phyloP scores from a whole-genome alignment of 2,329 filamentous ascomycete species.

The Akanthomyces dipterigenus region DNA sequence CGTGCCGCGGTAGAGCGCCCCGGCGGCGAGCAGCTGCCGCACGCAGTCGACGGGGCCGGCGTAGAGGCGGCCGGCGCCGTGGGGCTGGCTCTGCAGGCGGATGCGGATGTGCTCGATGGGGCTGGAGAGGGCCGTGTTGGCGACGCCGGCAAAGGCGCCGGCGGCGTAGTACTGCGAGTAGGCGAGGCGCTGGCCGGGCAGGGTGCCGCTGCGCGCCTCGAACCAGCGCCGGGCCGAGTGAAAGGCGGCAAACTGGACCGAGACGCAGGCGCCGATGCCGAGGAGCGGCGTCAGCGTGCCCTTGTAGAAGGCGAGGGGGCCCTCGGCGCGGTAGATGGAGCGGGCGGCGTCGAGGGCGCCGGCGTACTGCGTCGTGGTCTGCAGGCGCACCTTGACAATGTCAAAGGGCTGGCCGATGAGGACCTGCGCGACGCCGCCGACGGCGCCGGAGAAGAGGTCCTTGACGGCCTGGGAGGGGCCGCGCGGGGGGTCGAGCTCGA shows the following conservation, averaged over 20 bases:
- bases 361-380: conserved; percentile 77
- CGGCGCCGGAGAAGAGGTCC: conserved; percentile 85
- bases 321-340: conserved; percentile 82
- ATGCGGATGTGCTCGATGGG: conserved; percentile 98
- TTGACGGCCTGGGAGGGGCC: conserved; percentile 61
- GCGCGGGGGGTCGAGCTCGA: conserved; percentile 29
- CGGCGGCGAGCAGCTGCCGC: conserved; percentile 65
- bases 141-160: conserved; percentile 85
- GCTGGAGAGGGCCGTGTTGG: conserved; percentile 80
- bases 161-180: conserved; percentile 86
- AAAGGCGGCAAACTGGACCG: conserved; percentile 97
- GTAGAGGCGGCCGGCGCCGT: conserved; percentile 74
- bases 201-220: conserved; percentile 66
- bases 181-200: conserved; percentile 49
- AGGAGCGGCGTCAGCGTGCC: conserved; percentile 91
- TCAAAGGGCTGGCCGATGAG: conserved; percentile 76
- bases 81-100: conserved; percentile 90
- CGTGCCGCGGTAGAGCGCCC: conserved; percentile 76
- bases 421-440: conserved; percentile 89
- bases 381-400: conserved; percentile 95
- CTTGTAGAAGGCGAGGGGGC: conserved; percentile 92
- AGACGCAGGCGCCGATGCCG: conserved; percentile 94
- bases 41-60: conserved; percentile 83
- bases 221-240: conserved; percentile 83
- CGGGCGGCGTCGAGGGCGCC: conserved; percentile 73